These are phyloP conservation scores for Fraxinus americana DNA, from an alignment of 257 asterid genomes.

Conservation along the genomic window DNA sequence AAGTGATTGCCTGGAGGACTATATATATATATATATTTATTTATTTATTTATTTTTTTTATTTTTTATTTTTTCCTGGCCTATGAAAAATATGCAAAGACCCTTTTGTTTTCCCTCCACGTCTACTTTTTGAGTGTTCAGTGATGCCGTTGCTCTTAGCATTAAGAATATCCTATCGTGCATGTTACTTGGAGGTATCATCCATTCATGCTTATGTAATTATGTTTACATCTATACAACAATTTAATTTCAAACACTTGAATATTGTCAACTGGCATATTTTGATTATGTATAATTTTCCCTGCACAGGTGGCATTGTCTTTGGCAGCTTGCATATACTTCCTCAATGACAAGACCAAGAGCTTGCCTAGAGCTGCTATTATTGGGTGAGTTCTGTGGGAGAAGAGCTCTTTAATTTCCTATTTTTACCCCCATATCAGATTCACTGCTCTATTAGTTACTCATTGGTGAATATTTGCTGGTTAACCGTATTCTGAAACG, in stretches of 20 bases:
- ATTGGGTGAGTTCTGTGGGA: conserved; percentile 63
- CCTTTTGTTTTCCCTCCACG: not conserved
- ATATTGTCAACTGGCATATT: not conserved
- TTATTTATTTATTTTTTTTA: no score
- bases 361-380: conserved; percentile 74
- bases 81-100: not conserved
- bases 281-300: not conserved
- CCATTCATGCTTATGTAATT: not conserved
- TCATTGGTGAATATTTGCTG: not conserved
- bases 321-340: conserved; percentile 93
- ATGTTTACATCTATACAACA: not conserved
- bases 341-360: conserved; percentile 93
- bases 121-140: not conserved
- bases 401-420: conserved; percentile 3
- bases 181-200: not conserved
- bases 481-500: no score
- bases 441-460: not conserved
- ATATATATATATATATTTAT: no score
- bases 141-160: not conserved
- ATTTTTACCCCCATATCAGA: not conserved
- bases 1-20: not conserved
- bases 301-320: conserved; percentile 81
- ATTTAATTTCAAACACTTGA: not conserved
- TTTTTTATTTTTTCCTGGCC: not conserved
- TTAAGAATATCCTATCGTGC: not conserved